phyloP scores from a whole-genome alignment of 179 eudicot genomes.

The Dionaea muscipula region DNA sequence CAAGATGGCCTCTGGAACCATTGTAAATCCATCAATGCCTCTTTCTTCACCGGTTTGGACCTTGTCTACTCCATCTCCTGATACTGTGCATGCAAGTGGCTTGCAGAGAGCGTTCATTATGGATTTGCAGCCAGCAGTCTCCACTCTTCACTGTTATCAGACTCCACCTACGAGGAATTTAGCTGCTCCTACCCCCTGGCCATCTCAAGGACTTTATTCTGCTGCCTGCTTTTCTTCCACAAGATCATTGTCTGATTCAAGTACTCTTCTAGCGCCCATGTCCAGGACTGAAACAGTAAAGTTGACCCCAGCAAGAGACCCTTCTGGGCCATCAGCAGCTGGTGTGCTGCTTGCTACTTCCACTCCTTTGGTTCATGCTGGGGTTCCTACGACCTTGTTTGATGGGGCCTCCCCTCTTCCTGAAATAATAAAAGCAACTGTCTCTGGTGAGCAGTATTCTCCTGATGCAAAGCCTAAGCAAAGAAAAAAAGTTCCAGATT shows the following conservation, averaged over 20 bases:
- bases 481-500: constrained; percentile 52
- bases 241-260: constrained; percentile 37
- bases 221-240: constrained; percentile 56
- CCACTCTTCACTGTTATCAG: constrained; percentile 58
- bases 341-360: constrained; percentile 34
- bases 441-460: constrained; percentile 28
- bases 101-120: constrained; percentile 30
- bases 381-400: constrained; percentile 20
- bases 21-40: constrained; percentile 42
- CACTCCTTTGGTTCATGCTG: constrained; percentile 25
- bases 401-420: constrained; percentile 26
- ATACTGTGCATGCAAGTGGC: constrained; percentile 39
- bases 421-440: constrained; percentile 19
- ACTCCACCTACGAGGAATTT: constrained; percentile 43
- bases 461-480: constrained; percentile 59
- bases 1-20: constrained; percentile 40
- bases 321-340: constrained; percentile 26
- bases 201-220: constrained; percentile 49
- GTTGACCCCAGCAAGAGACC: constrained; percentile 43
- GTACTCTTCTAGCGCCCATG: constrained; percentile 35
- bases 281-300: constrained; percentile 55
- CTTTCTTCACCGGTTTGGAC: constrained; percentile 87
- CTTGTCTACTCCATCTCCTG: constrained; percentile 50
- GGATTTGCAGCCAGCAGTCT: constrained; percentile 47
- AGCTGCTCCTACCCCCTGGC: constrained; percentile 54